These are phyloP conservation scores for Simplicillium sp. DNA, from an alignment of 2,329 filamentous ascomycete genomes.

Conservation along the genomic window DNA sequence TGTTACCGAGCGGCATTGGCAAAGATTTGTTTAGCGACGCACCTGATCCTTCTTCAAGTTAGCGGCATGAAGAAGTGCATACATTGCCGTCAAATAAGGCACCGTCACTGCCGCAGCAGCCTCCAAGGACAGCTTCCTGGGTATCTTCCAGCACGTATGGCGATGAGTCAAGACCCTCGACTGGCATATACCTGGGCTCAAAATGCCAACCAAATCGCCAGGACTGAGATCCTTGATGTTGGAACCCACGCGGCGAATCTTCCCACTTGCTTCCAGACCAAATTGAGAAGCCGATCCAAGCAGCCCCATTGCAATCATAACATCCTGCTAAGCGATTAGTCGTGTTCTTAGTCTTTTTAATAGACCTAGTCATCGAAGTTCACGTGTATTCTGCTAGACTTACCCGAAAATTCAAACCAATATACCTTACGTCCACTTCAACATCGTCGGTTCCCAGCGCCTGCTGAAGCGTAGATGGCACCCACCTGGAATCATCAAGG, in stretches of 20 bases:
- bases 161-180: neutral
- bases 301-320: neutral
- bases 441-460: neutral
- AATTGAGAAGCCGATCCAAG: neutral
- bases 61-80: neutral
- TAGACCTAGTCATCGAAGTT: neutral
- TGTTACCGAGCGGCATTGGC: neutral
- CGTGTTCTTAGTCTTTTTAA: neutral
- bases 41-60: neutral
- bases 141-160: neutral
- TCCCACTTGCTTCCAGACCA: neutral
- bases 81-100: constrained; percentile 1
- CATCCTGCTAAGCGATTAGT: neutral
- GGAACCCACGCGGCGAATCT: neutral
- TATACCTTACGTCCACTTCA: neutral
- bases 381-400: neutral
- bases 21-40: too few species aligned
- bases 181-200: neutral
- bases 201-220: neutral
- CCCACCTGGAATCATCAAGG: neutral
- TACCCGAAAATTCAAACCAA: constrained; percentile 1
- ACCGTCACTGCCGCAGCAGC: neutral
- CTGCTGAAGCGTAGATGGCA: neutral
- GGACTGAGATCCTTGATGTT: neutral
- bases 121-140: neutral